Base-by-base conservation (phyloP, 1,139 yeast genomes). In the Yarrowia galli region DNA sequence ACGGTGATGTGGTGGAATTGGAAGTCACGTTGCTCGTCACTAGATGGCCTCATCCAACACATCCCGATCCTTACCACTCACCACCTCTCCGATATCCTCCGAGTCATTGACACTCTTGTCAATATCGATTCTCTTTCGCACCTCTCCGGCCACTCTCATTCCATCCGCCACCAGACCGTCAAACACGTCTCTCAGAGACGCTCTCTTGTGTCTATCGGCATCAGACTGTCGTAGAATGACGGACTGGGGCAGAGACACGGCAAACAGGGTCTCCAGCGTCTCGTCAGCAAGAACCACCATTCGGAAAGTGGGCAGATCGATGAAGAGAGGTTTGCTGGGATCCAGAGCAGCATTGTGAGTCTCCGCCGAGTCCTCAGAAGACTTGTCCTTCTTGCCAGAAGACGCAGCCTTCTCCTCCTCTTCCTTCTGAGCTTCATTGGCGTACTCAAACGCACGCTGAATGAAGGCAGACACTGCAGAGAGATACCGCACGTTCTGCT, bases 251-350 rank as follows among this genome's bases (percentile, higher is more conserved):
- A 89, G 82, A 0, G 93, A 89, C 35, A 82, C 80, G 45, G 91
- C 83, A 77, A 95, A 95, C 71, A 93, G 86, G 51, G 89, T 80
- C 76, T 95, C 98, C 72, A 92, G 89, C 0, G 98, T 91, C 74
- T 92, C 98, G 76, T 93, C 97, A 0, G 98, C 98, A 18, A 95
- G 82, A 4, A 95, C 81, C 1, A 95, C 96, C 99, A 95, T 95
- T 72, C 99, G 83, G 80, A 95, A 95, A 0, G 97, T 92, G 0
- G 98, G 93, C 36, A 93, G 80, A 68, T 91, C 91, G 69, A 95
- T 84, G 68, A 81, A 86, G 22, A 89, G 87, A 0, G 97, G 97
- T 15, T 88, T 84, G 49, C 85, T 83, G 1, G 97, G 97, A 75
- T 92, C 90, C 58, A 92, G 80, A 0, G 97, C 97, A 1, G 87